Evolutionary conservation across 257 asterid species (phyloP).

Genomic region (Jacaranda mimosifolia): DNA sequence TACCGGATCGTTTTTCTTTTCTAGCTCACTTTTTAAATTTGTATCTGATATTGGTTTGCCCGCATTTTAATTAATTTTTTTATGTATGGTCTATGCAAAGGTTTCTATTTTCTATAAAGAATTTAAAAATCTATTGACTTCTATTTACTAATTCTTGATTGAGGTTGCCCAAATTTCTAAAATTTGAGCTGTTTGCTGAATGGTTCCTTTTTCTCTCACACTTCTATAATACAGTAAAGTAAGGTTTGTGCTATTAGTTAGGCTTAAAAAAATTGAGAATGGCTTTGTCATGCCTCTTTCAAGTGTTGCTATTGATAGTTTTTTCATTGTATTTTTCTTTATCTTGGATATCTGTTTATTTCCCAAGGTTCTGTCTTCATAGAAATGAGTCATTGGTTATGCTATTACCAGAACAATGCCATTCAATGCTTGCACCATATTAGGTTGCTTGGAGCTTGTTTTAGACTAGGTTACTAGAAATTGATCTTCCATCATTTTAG

Average conservation of each 20-base stretch:
- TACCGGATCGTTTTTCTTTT: background rate
- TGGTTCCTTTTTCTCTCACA: background rate
- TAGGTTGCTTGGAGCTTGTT: conserved; percentile 5
- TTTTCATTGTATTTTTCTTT: background rate
- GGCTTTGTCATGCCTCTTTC: background rate
- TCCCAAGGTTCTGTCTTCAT: background rate
- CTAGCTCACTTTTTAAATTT: background rate
- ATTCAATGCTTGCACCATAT: background rate
- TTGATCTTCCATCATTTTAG: background rate
- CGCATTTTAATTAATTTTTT: background rate
- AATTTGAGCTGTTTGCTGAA: background rate
- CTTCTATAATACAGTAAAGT: background rate
- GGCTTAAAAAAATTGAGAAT: background rate
- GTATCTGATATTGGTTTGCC: background rate
- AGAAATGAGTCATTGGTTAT: background rate
- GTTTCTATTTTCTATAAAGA: background rate
- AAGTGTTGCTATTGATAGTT: background rate
- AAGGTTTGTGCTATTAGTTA: too few relatives aligned
- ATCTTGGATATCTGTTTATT: background rate
- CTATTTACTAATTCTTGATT: background rate
- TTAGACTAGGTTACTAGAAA: background rate
- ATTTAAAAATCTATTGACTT: too few relatives aligned
- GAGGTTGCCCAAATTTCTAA: background rate
- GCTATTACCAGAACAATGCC: background rate
- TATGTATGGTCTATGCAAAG: background rate